A percentile compares a stretch with the other conserved stretches of the same genome.
phyloP scores from a whole-genome alignment of 78 protist species.

The Bigelowiella natans region DNA sequence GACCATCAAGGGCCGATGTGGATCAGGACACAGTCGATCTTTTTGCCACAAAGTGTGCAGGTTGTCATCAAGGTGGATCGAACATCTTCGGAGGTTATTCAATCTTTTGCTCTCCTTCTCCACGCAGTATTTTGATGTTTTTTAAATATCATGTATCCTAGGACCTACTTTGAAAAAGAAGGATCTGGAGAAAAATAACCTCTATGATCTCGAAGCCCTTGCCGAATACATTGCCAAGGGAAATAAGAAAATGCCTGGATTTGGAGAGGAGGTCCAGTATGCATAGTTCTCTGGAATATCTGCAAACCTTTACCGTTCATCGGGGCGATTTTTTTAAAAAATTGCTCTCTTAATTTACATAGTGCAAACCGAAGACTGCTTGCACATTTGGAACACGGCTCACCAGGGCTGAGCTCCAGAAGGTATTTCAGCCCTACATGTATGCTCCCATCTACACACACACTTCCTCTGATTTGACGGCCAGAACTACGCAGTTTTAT shows the following conservation, averaged over 20 bases:
- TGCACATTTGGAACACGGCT: not conserved
- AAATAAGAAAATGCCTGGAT: not conserved
- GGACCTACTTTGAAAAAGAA: not conserved
- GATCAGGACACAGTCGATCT: not conserved
- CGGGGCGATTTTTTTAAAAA: too few relatives aligned
- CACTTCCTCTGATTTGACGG: too few relatives aligned
- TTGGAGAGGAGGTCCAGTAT: not conserved
- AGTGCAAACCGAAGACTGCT: not conserved
- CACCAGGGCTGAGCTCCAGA: not conserved
- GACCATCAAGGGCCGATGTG: not conserved
- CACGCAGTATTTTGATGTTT: not conserved
- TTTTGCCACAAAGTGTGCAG: not conserved
- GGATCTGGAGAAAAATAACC: not conserved
- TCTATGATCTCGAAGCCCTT: not conserved
- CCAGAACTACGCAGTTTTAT: too few relatives aligned
- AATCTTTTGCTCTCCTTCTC: not conserved
- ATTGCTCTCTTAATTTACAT: not conserved
- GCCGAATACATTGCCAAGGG: not conserved
- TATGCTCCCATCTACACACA: too few relatives aligned
- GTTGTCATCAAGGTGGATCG: not conserved
- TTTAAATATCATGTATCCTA: not conserved
- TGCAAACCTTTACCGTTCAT: not conserved
- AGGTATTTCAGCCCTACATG: too few relatives aligned
- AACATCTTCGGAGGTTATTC: not conserved
- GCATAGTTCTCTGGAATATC: not conserved